Evolutionary conservation across 768 basidiomycete species (phyloP).

Genomic region (Boletus eberwhitei): DNA sequence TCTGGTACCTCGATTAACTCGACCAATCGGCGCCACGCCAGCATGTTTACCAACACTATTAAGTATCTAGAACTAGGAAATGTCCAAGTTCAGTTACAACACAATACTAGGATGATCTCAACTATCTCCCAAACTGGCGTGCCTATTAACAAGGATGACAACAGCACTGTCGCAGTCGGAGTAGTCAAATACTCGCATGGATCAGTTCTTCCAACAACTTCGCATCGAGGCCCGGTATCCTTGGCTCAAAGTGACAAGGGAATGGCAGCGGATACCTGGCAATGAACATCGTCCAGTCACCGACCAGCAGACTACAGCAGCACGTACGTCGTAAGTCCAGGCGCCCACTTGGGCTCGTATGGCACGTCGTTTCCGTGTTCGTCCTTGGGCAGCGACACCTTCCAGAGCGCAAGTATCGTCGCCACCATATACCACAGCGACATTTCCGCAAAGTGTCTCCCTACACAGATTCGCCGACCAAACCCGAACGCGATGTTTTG

Average conservation of each 20-base stretch:
- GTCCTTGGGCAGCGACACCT: slow-evolving; percentile 9
- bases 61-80: neutral
- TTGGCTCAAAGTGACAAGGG: slow-evolving; percentile 13
- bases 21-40: neutral
- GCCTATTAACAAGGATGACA: neutral
- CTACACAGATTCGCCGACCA: slow-evolving; percentile 21
- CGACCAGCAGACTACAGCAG: neutral
- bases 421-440: slow-evolving; percentile 16
- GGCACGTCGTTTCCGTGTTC: slow-evolving; percentile 8
- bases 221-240: slow-evolving; percentile 7
- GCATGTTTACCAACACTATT: neutral
- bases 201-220: slow-evolving; percentile 11
- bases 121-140: neutral
- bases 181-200: neutral
- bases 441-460: slow-evolving; percentile 14
- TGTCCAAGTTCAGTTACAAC: neutral
- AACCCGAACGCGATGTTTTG: slow-evolving; percentile 18
- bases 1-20: slow-evolving; percentile 17
- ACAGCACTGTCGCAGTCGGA: neutral
- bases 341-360: slow-evolving; percentile 10
- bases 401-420: slow-evolving; percentile 18
- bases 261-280: slow-evolving; percentile 14
- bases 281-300: neutral
- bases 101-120: neutral
- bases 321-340: slow-evolving; percentile 15